phyloP scores from a whole-genome alignment of 139 green algal genomes.

The Haematococcus sp. region DNA sequence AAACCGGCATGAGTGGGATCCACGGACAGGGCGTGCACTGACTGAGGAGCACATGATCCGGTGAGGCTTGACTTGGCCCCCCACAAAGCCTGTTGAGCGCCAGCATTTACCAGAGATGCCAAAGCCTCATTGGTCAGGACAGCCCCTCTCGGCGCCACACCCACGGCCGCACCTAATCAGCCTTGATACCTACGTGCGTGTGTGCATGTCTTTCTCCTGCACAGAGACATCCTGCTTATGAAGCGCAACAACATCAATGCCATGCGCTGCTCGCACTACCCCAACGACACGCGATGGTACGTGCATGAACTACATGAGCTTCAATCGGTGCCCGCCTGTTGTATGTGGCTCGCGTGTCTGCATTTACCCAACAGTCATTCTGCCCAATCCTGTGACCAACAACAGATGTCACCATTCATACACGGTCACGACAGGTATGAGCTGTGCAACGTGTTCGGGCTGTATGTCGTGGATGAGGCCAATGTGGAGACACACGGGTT shows the following conservation, averaged over 20 bases:
- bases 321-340: not conserved
- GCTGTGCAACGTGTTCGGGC: conserved; percentile 79
- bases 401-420: too few species aligned
- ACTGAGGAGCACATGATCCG: conserved; percentile 45
- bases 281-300: conserved; percentile 83
- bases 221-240: conserved; percentile 87
- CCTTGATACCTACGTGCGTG: too few species aligned
- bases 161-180: too few species aligned
- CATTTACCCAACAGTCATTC: too few species aligned
- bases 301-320: not conserved
- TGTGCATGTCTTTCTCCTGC: too few species aligned
- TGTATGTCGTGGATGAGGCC: conserved; percentile 95
- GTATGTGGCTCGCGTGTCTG: not conserved
- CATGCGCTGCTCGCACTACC: conserved; percentile 93
- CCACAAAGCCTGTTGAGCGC: too few species aligned
- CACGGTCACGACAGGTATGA: conserved; percentile 80
- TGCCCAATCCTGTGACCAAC: too few species aligned
- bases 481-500: conserved; percentile 99
- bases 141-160: too few species aligned
- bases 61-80: not conserved
- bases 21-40: conserved; percentile 34
- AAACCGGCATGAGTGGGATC: conserved; percentile 90
- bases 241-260: conserved; percentile 97
- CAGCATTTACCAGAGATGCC: not conserved
- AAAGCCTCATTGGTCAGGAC: not conserved